Base-by-base conservation (phyloP, 345 rosid genomes). In the Psidium friedrichsthalianum region DNA sequence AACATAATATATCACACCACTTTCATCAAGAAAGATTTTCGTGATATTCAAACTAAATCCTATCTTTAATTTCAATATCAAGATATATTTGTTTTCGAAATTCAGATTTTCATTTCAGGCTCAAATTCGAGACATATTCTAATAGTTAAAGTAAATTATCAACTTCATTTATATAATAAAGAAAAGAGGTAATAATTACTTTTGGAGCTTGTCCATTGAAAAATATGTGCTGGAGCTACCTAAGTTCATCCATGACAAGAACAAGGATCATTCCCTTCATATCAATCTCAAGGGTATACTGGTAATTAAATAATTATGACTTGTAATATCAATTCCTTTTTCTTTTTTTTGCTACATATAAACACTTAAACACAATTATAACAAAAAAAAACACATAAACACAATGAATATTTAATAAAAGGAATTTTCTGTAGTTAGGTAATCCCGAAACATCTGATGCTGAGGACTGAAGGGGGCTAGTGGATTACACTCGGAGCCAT, bases 401-500 rank as follows among this genome's bases (percentile, higher is more conserved):
- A n/a, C n/a, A n/a, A n/a, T n/a, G n/a, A n/a, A n/a, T n/a, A n/a
- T n/a, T n/a, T n/a, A n/a, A n/a, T 27, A 59, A 27, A 59, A 59
- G 40, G 74, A 16, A 27, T 3, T 27, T 59, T 47, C 74, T 15
- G 74, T 20, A 96, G 98, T 83, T 96, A 90, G 99, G 99, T 18
- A 96, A 96, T 90, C 99, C 99, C 8, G 98, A 96, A 91, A 94
- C 99, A 49, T 87, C 90, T 40, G 90, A 87, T 25, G 92, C 93
- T 2, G 97, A 96, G 74, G 99, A 96, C 87, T 96, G 98, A 98
- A 86, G 86, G 80, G 99, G 99, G 8, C 61, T 92, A 78, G 93
- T 94, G 86, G 99, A 96, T 86, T 94, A 95, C 82, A 97, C 99
- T 16, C 95, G 98, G 99, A 96, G 99, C 88, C 99, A 96, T 88